phyloP scores from a whole-genome alignment of 306 rosid species.

The Benincasa hispida region DNA sequence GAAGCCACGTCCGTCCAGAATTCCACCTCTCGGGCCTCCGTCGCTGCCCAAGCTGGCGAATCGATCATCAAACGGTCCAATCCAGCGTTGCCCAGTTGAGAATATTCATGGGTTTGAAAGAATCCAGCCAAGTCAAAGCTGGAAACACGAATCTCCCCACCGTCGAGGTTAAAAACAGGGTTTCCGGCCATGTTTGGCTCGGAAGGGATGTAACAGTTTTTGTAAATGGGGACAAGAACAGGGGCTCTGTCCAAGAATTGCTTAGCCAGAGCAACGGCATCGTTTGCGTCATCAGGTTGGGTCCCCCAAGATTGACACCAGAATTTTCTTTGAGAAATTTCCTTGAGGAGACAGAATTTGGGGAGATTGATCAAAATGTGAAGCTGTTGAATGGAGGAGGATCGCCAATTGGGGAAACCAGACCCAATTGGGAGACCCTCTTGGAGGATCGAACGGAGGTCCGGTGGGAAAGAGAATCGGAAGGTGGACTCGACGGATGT shows the following conservation, averaged over 20 bases:
- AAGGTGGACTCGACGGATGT: constrained; percentile 31
- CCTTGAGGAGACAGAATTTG: constrained; percentile 25
- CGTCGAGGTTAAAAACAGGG: constrained; percentile 44
- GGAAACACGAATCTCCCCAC: constrained; percentile 26
- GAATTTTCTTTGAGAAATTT: constrained; percentile 29
- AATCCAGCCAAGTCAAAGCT: constrained; percentile 52
- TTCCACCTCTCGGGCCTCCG: constrained; percentile 20
- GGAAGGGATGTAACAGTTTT: constrained; percentile 46
- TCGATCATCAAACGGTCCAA: neutral
- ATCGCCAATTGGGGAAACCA: constrained; percentile 82
- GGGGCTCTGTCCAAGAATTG: constrained; percentile 27
- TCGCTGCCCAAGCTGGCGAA: constrained; percentile 72
- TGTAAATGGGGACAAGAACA: constrained; percentile 46
- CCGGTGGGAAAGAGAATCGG: constrained; percentile 61
- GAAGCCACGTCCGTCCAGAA: constrained; percentile 65
- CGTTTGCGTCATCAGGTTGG: constrained; percentile 12
- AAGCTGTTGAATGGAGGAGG: constrained; percentile 64
- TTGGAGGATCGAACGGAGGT: constrained; percentile 62
- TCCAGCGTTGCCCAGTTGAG: neutral
- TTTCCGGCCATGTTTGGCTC: constrained; percentile 42
- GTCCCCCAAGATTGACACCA: constrained; percentile 62
- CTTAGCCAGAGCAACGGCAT: constrained; percentile 14
- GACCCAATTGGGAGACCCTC: constrained; percentile 57
- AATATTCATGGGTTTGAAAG: constrained; percentile 30
- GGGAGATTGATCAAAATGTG: constrained; percentile 50